Evolutionary conservation across 352 stramenopile species (phyloP).

Genomic region (Pythium graminicola): DNA sequence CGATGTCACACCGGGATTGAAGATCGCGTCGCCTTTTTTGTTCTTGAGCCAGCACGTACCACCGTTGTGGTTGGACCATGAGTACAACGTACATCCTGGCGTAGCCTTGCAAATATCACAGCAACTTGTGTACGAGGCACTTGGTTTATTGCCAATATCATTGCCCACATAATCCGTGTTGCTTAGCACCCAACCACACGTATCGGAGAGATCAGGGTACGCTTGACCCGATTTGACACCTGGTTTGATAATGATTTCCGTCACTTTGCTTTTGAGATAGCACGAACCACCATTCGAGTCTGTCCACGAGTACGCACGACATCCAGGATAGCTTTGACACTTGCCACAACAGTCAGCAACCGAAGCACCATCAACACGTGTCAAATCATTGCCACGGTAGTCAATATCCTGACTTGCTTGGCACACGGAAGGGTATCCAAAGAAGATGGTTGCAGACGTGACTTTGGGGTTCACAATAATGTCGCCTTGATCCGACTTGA

Average conservation of each 20-base stretch:
- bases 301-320: slow-evolving; percentile 56
- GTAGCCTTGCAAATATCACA: slow-evolving; percentile 1
- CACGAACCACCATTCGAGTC: slow-evolving; percentile 8
- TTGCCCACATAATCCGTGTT: background rate
- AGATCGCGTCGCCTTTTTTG: background rate
- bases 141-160: background rate
- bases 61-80: slow-evolving; percentile 42
- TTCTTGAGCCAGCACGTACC: slow-evolving; percentile 57
- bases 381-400: slow-evolving; percentile 10
- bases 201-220: background rate
- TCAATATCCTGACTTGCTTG: background rate
- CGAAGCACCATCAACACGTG: slow-evolving; percentile 19
- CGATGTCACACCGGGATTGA: background rate
- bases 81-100: background rate
- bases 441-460: background rate
- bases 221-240: background rate
- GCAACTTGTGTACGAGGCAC: background rate
- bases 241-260: background rate
- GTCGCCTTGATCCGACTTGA: slow-evolving; percentile 7
- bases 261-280: background rate
- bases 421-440: background rate
- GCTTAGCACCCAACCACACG: background rate
- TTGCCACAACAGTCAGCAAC: slow-evolving; percentile 24
- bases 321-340: slow-evolving; percentile 30
- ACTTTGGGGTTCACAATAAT: slow-evolving; percentile 11